These are phyloP conservation scores for Tilletia walkeri DNA, from an alignment of 1,284 basidiomycete genomes.

Conservation along the genomic window DNA sequence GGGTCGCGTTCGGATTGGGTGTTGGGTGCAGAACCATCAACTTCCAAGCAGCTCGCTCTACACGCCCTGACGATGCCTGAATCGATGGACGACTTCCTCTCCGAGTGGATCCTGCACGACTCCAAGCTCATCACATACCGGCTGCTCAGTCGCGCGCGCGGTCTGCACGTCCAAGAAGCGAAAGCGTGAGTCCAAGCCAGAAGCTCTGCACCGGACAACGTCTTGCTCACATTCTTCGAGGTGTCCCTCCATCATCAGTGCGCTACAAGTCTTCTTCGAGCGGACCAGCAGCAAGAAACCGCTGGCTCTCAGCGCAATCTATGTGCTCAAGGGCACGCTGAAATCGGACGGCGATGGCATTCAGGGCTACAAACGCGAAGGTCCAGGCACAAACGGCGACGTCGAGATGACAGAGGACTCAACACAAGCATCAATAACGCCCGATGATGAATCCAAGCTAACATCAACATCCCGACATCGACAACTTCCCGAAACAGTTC, in stretches of 20 bases:
- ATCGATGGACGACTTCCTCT: conserved; percentile 28
- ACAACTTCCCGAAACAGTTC: not conserved
- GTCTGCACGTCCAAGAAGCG: conserved; percentile 40
- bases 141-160: conserved; percentile 38
- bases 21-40: no score
- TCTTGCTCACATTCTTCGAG: conserved; percentile 16
- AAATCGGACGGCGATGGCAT: conserved; percentile 15
- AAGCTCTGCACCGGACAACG: not conserved
- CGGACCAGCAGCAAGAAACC: conserved; percentile 16
- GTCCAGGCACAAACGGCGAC: not conserved
- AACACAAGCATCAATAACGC: conserved; percentile 14
- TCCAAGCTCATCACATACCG: conserved; percentile 42
- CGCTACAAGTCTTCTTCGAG: conserved; percentile 8
- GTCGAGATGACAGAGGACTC: not conserved
- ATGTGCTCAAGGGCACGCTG: conserved; percentile 5
- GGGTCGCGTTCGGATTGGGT: no score
- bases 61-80: conserved; percentile 3
- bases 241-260: conserved; percentile 29
- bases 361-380: not conserved
- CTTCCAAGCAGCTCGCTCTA: no score
- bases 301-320: not conserved
- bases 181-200: conserved; percentile 31
- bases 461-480: conserved; percentile 4
- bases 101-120: conserved; percentile 37
- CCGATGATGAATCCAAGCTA: conserved; percentile 18